Percentiles rank a stretch among this genome's conserved stretches.
These are phyloP conservation scores for Jacaranda copaia DNA, from an alignment of 257 asterid genomes.

Conservation along the genomic window DNA sequence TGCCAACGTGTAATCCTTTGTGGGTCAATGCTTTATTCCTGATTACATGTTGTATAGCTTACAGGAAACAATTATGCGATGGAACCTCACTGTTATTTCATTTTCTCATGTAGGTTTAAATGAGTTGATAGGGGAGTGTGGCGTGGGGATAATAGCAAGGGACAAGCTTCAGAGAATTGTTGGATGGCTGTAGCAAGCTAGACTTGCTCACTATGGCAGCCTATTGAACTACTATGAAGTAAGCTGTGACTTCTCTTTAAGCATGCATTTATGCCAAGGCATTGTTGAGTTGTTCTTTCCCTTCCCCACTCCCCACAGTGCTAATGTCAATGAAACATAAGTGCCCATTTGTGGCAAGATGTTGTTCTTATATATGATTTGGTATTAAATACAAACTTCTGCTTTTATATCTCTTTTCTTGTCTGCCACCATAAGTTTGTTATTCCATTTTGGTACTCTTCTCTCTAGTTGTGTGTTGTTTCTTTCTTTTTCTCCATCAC, in stretches of 20 bases:
- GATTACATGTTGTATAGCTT: too few relatives aligned
- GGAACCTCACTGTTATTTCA: conserved; percentile 1
- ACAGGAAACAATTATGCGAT: neutral
- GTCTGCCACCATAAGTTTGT: neutral
- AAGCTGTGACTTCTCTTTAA: conserved; percentile 21
- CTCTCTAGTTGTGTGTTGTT: too few relatives aligned
- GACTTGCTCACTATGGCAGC: conserved; percentile 53
- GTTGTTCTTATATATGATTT: too few relatives aligned
- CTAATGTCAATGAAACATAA: too few relatives aligned
- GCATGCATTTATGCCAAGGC: too few relatives aligned
- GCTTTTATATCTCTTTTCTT: neutral
- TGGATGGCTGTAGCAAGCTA: conserved; percentile 66
- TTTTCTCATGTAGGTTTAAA: conserved; percentile 48
- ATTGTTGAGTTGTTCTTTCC: too few relatives aligned
- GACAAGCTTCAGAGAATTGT: conserved; percentile 65
- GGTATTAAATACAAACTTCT: too few relatives aligned
- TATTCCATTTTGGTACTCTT: too few relatives aligned
- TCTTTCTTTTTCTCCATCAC: too few relatives aligned
- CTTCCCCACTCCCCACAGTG: too few relatives aligned
- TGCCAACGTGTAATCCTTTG: too few relatives aligned
- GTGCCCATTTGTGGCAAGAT: too few relatives aligned
- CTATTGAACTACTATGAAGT: conserved; percentile 56
- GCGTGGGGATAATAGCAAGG: conserved; percentile 51
- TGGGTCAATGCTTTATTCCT: neutral
- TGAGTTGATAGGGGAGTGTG: conserved; percentile 49